Percentiles rank a stretch among this genome's conserved stretches.
phyloP scores from a whole-genome alignment of 1,139 yeast genomes.

The Geotrichum reessii region DNA sequence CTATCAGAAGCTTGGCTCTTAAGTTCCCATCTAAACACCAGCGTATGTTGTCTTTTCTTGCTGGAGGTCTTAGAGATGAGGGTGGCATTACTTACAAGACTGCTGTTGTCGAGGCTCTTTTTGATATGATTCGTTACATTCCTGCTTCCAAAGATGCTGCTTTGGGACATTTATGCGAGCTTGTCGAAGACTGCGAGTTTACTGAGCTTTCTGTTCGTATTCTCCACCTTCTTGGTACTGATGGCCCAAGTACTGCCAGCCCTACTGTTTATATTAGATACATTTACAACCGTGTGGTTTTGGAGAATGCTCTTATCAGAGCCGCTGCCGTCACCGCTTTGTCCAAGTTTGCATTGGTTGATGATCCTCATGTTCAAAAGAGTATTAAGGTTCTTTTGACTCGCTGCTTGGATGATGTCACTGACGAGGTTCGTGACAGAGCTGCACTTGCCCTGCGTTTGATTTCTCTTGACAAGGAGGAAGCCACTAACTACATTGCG shows the following conservation, averaged over 20 bases:
- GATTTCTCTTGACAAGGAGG: constrained; percentile 46
- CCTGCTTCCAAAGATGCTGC: constrained; percentile 85
- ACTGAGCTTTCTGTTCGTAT: constrained; percentile 89
- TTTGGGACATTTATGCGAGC: constrained; percentile 85
- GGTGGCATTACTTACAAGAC: constrained; percentile 81
- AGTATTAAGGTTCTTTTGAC: constrained; percentile 70
- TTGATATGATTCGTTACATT: constrained; percentile 81
- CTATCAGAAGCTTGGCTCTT: constrained; percentile 83
- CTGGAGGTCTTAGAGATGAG: constrained; percentile 82
- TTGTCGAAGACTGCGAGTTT: constrained; percentile 96
- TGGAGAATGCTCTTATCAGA: constrained; percentile 90
- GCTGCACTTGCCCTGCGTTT: constrained; percentile 81
- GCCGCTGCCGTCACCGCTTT: constrained; percentile 93
- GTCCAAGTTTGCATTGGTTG: constrained; percentile 81
- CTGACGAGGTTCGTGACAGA: constrained; percentile 97
- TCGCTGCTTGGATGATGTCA: constrained; percentile 82
- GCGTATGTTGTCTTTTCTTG: constrained; percentile 72
- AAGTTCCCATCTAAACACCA: constrained; percentile 91
- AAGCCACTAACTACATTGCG: constrained; percentile 50
- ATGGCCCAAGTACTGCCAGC: constrained; percentile 81
- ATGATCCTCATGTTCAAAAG: constrained; percentile 59
- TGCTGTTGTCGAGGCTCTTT: constrained; percentile 82
- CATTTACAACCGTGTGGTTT: constrained; percentile 91
- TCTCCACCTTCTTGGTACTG: constrained; percentile 84
- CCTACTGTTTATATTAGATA: constrained; percentile 93